Evolutionary conservation across 345 rosid genomes (phyloP).

Genomic region (Dipteronia sinensis): DNA sequence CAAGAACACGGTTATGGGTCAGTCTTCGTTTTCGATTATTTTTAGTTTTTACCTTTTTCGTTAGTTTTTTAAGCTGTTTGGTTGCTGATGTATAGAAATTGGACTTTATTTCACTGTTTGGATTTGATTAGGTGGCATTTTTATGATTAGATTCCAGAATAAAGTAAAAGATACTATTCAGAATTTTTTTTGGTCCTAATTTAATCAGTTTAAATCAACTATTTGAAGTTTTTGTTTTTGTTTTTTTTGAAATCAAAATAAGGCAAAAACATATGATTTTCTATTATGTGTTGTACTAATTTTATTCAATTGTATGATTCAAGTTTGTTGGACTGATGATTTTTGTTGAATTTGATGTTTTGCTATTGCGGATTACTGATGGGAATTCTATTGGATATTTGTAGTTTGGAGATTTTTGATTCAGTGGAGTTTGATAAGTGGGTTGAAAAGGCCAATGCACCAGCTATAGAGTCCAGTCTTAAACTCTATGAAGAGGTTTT

Average conservation of each 20-base stretch:
- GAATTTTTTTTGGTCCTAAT: too few relatives aligned
- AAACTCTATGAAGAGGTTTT: slow-evolving; percentile 66
- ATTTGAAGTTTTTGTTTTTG: too few relatives aligned
- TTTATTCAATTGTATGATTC: neutral
- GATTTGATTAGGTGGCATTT: neutral
- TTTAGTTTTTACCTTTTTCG: neutral
- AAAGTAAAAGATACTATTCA: neutral
- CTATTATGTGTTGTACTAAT: neutral
- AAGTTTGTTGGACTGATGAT: neutral
- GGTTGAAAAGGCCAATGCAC: slow-evolving; percentile 79
- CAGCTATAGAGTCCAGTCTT: slow-evolving; percentile 70
- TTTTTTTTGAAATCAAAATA: neutral
- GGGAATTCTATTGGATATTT: slow-evolving; percentile 28
- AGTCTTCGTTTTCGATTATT: slow-evolving; percentile 6
- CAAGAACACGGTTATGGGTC: slow-evolving; percentile 78
- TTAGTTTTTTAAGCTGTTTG: slow-evolving; percentile 11
- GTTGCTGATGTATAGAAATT: neutral
- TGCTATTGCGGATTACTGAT: neutral
- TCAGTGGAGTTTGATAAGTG: slow-evolving; percentile 69
- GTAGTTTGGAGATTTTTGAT: slow-evolving; percentile 72
- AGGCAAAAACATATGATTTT: neutral
- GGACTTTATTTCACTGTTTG: neutral
- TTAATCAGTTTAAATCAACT: too few relatives aligned
- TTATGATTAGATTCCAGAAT: neutral
- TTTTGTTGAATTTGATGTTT: slow-evolving; percentile 8